These are phyloP conservation scores for Yamadazyma tumulicola DNA, from an alignment of 805 yeast species.

Conservation along the genomic window DNA sequence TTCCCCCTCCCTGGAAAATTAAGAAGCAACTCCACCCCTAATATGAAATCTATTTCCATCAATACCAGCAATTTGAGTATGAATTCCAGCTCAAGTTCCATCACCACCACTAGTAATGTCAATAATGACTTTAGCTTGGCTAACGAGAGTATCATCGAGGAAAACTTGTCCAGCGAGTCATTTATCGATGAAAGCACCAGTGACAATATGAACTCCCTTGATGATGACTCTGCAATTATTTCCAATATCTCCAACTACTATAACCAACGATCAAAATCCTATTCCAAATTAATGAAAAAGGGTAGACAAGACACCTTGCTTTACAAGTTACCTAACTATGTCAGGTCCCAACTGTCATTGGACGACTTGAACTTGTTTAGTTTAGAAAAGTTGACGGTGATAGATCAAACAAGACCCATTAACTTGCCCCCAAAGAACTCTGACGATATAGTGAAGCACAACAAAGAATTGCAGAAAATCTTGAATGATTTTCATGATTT, in stretches of 20 bases:
- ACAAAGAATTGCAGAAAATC: slow-evolving; percentile 48
- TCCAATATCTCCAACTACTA: slow-evolving; percentile 36
- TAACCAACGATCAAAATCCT: slow-evolving; percentile 31
- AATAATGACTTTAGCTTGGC: slow-evolving; percentile 3
- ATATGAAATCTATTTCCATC: slow-evolving; percentile 5
- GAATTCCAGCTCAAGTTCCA: background rate
- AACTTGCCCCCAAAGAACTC: slow-evolving; percentile 66
- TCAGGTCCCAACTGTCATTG: slow-evolving; percentile 40
- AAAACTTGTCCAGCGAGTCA: background rate
- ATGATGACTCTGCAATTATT: slow-evolving; percentile 32
- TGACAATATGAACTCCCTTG: background rate
- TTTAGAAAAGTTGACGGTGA: slow-evolving; percentile 50
- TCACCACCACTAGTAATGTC: background rate
- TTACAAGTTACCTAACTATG: slow-evolving; percentile 35
- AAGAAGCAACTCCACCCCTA: slow-evolving; percentile 12
- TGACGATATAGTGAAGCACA: slow-evolving; percentile 53
- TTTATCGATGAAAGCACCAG: background rate
- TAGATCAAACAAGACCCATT: slow-evolving; percentile 64
- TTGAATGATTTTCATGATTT: slow-evolving; percentile 35
- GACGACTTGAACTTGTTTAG: slow-evolving; percentile 63
- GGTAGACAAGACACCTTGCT: slow-evolving; percentile 31
- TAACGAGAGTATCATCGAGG: slow-evolving; percentile 1
- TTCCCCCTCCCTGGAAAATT: slow-evolving; percentile 30
- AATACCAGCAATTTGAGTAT: slow-evolving; percentile 11
- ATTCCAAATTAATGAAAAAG: slow-evolving; percentile 28